Evolutionary conservation across 805 yeast species (phyloP).

Genomic region (Saturnispora silvae): DNA sequence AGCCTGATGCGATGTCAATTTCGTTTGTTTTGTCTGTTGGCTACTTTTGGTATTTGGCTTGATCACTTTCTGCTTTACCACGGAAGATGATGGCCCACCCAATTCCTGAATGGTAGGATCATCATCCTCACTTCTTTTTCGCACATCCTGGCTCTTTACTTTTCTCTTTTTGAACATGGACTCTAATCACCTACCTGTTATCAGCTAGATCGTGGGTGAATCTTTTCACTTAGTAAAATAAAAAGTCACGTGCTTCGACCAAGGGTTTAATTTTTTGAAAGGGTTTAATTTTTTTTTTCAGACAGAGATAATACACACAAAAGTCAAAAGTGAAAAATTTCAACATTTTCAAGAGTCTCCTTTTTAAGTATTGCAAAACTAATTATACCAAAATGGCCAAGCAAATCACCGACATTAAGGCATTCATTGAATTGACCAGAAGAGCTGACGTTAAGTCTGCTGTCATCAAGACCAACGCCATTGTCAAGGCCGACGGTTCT

Average conservation of each 20-base stretch:
- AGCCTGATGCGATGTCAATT: not conserved
- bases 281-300: not conserved
- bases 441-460: slow-evolving; percentile 92
- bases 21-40: not conserved
- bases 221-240: too few relatives aligned
- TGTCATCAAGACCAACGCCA: slow-evolving; percentile 87
- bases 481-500: slow-evolving; percentile 73
- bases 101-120: not conserved
- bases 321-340: not conserved
- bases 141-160: slow-evolving; percentile 11
- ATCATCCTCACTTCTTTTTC: not conserved
- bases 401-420: slow-evolving; percentile 94
- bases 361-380: not conserved
- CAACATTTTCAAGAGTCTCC: not conserved
- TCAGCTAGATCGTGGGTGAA: not conserved
- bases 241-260: slow-evolving; percentile 2
- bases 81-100: too few relatives aligned
- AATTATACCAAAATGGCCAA: slow-evolving; percentile 17
- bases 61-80: not conserved
- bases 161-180: slow-evolving; percentile 32
- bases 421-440: slow-evolving; percentile 92
- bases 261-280: not conserved
- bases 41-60: not conserved
- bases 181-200: not conserved
- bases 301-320: not conserved